Base-by-base conservation (phyloP, 768 basidiomycete genomes). In the Lactarius pseudohatsudake region DNA sequence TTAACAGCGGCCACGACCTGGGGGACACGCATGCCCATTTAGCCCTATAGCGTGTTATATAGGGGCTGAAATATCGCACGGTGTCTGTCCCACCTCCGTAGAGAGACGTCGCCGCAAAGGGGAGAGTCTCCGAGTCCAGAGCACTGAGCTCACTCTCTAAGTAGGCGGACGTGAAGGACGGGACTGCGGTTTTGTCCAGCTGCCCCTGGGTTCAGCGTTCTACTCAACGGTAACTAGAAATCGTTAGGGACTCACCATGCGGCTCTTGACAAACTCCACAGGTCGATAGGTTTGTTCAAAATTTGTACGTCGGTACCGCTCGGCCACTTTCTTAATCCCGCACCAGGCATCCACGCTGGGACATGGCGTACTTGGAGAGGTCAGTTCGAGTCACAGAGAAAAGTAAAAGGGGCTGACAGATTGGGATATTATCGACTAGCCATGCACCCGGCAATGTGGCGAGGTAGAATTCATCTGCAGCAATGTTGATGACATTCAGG, bases 291-390 rank as follows among this genome's bases (percentile, higher is more conserved):
- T 61, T 32, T 66, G 61, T 38, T 64, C 61, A 22, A 68, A 30
- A 40, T 67, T 45, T n/a, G 62, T 69, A 16, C 4, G 28, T 10
- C 57, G 60, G 32, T 45, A 71, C 15, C 16, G 30, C 56, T n/a
- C 53, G 1, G 65, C 72, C 3, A 59, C 45, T 5, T 59, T 28
- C 64, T 72, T 69, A 45, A 73, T 4, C 65, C 62, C 7, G 68
- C 68, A 28, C 70, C 72, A 0, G 72, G 72, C 28, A 73, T 40
- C 72, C 72, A 73, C 8, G 40, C 62, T 11, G 72, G 72, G 5
- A 72, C 34, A 62, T 67, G 59, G 26, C 59, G 53, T 13, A 69
- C 68, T 69, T 50, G 11, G 20, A 6, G 16, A 32, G n/a, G 9
- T 22, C 4, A 15, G 11, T 57, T 50, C 41, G 13, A 32, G 18